phyloP scores from a whole-genome alignment of 352 stramenopile genomes.

The Globisporangium paroecandrum region DNA sequence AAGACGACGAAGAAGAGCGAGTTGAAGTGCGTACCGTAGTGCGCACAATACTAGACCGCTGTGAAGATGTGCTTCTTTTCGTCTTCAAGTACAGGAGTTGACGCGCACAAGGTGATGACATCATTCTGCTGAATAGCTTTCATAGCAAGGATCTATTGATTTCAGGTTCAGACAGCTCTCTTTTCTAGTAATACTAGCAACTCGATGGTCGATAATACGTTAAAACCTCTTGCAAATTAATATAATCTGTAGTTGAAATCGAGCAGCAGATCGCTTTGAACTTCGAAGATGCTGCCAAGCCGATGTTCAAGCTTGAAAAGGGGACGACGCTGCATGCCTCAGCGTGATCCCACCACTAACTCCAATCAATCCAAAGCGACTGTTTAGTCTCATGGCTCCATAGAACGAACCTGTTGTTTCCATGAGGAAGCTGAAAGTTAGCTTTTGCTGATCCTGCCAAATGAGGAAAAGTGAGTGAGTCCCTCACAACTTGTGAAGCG shows the following conservation, averaged over 20 bases:
- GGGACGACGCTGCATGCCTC: not conserved
- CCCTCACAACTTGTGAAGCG: too few relatives aligned
- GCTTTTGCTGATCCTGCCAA: too few relatives aligned
- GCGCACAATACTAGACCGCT: not conserved
- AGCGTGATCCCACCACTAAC: not conserved
- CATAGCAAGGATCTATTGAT: not conserved
- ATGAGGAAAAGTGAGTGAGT: too few relatives aligned
- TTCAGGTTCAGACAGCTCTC: not conserved
- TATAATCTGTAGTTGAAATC: not conserved
- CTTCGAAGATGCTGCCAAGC: not conserved
- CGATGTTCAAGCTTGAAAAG: not conserved
- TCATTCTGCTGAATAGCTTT: not conserved
- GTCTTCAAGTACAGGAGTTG: not conserved
- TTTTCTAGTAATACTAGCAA: not conserved
- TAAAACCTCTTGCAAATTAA: too few relatives aligned
- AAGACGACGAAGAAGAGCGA: not conserved
- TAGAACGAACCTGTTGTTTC: too few relatives aligned
- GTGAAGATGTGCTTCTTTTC: not conserved
- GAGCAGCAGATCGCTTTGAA: not conserved
- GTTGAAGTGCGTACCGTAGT: conserved; percentile 4
- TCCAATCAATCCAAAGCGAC: not conserved
- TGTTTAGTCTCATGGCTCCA: not conserved
- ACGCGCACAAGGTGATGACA: not conserved
- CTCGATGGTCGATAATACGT: too few relatives aligned
- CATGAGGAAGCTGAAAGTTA: too few relatives aligned